Conservation (phyloP, 2,329 filamentous ascomycete species). For the Monosporascus sp. region DNA sequence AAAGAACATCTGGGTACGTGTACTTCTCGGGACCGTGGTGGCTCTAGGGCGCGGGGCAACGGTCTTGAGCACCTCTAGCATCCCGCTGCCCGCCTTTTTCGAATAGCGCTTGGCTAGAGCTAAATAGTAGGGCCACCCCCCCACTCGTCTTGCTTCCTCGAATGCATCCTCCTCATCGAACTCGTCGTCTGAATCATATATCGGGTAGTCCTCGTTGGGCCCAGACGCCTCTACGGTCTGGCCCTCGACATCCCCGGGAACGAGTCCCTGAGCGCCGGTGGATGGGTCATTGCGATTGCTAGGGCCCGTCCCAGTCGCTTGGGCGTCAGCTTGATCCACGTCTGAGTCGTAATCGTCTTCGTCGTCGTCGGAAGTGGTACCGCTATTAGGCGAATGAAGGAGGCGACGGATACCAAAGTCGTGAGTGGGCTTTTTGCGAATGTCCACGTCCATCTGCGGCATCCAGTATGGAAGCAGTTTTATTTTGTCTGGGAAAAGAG, state of each 20-base stretch:
- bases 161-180: slow-evolving; percentile 69
- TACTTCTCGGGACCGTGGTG: slow-evolving; percentile 52
- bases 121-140: slow-evolving; percentile 70
- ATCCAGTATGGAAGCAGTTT: slow-evolving; percentile 93
- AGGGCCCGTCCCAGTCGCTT: slow-evolving; percentile 14
- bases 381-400: slow-evolving; percentile 67
- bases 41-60: slow-evolving; percentile 51
- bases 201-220: slow-evolving; percentile 66
- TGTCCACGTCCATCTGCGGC: slow-evolving; percentile 97
- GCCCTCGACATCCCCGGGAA: slow-evolving; percentile 67
- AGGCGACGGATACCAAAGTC: slow-evolving; percentile 87
- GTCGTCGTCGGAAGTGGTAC: slow-evolving; percentile 72
- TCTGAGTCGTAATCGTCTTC: slow-evolving; percentile 70
- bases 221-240: slow-evolving; percentile 63
- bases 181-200: slow-evolving; percentile 90
- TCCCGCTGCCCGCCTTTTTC: slow-evolving; percentile 35
- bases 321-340: slow-evolving; percentile 49
- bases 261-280: slow-evolving; percentile 13
- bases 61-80: slow-evolving; percentile 42
- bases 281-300: slow-evolving; percentile 15
- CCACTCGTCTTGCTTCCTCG: slow-evolving; percentile 71
- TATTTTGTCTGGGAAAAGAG: slow-evolving; percentile 81
- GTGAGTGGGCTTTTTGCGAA: slow-evolving; percentile 84
- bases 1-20: slow-evolving; percentile 49
- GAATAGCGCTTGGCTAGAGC: slow-evolving; percentile 49